Conservation (phyloP, 2,329 filamentous ascomycete genomes). For the Orbilia ellipsospora region DNA sequence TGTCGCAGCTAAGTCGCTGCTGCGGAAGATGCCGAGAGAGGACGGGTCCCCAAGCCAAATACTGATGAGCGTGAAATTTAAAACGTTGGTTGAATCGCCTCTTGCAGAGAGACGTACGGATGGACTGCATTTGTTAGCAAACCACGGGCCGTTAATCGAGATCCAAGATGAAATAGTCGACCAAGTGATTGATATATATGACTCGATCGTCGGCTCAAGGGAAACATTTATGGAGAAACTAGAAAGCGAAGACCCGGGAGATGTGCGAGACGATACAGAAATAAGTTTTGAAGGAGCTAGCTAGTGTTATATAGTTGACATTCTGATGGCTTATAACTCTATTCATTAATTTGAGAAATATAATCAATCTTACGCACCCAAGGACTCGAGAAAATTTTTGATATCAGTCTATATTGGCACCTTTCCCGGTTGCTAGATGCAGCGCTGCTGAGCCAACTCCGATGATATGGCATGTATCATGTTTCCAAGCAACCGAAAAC, state of each 20-base stretch:
- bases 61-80: conserved; percentile 26
- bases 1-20: conserved; percentile 21
- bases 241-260: neutral
- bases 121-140: conserved; percentile 20
- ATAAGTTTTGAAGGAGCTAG: conserved; percentile 3
- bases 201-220: conserved; percentile 39
- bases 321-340: too few relatives aligned
- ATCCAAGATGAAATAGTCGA: conserved; percentile 31
- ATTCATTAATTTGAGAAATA: too few relatives aligned
- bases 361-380: too few relatives aligned
- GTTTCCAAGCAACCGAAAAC: too few relatives aligned
- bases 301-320: neutral
- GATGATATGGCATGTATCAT: too few relatives aligned
- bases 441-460: too few relatives aligned
- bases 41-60: conserved; percentile 20
- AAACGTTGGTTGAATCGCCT: neutral
- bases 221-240: conserved; percentile 45
- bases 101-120: neutral
- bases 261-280: conserved; percentile 16
- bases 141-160: conserved; percentile 27
- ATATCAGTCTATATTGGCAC: too few relatives aligned
- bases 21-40: conserved; percentile 21
- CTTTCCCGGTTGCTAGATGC: too few relatives aligned
- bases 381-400: too few relatives aligned
- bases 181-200: conserved; percentile 35